Percentiles rank a stretch among this genome's conserved stretches.
These are phyloP conservation scores for Vitis riparia DNA, from an alignment of 164 flowering plant species.

Conservation along the genomic window DNA sequence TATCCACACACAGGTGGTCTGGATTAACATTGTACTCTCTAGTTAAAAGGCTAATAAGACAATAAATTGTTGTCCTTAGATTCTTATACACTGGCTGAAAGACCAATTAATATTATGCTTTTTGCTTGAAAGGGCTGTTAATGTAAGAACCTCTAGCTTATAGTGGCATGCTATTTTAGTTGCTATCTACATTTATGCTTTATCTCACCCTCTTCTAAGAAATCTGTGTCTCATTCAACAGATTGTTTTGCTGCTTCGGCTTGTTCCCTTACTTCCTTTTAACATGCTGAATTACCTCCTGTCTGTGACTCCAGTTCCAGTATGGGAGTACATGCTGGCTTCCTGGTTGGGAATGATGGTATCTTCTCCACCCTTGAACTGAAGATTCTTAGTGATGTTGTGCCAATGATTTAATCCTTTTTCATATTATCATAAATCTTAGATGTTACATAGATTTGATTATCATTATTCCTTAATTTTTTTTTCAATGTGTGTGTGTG, in stretches of 20 bases:
- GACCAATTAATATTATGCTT: no score
- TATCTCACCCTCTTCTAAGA: no score
- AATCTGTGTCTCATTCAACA: constrained; percentile 23
- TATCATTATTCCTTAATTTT: no score
- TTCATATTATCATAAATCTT: background rate
- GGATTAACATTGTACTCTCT: background rate
- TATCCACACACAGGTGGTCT: no score
- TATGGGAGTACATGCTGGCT: constrained; percentile 83
- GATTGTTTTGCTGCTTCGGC: constrained; percentile 92
- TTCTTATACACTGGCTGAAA: background rate
- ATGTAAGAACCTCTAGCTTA: no score
- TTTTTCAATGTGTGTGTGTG: no score
- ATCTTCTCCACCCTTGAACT: constrained; percentile 13
- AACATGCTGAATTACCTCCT: constrained; percentile 94
- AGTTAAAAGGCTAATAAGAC: background rate
- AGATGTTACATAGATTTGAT: no score
- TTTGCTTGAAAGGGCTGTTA: no score
- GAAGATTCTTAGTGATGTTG: background rate
- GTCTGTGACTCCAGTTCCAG: constrained; percentile 84
- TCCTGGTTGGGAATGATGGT: constrained; percentile 99
- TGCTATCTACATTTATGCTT: no score
- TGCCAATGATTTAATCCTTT: background rate
- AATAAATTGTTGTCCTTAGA: background rate
- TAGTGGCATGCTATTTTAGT: no score
- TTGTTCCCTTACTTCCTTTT: constrained; percentile 94